These are phyloP conservation scores for Neonectria ditissima DNA, from an alignment of 2,329 filamentous ascomycete species.

Conservation along the genomic window DNA sequence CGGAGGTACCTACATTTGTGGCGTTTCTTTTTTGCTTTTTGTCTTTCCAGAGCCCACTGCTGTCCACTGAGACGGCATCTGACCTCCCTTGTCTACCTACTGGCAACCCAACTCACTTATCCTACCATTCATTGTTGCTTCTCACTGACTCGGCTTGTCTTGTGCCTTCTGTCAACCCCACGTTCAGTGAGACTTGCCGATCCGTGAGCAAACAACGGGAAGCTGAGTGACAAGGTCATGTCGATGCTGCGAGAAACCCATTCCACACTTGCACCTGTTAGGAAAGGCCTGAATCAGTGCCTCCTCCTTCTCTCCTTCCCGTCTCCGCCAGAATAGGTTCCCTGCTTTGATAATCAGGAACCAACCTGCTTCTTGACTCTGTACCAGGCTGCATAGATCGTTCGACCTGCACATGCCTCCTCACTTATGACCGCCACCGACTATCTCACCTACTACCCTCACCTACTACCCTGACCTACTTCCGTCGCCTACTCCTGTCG, in stretches of 20 bases:
- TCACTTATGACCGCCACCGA: neutral
- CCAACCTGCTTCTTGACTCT: neutral
- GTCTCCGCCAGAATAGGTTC: neutral
- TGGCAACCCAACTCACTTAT: neutral
- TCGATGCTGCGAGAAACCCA: neutral
- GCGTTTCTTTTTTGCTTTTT: neutral
- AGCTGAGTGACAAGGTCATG: neutral
- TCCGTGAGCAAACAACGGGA: neutral
- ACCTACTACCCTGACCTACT: neutral
- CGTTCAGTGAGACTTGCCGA: neutral
- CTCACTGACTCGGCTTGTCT: neutral
- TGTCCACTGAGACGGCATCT: neutral
- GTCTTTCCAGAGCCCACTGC: neutral
- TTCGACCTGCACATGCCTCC: neutral
- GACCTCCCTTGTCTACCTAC: neutral
- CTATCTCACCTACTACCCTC: neutral
- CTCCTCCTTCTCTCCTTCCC: neutral
- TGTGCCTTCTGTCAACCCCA: neutral
- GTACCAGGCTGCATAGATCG: neutral
- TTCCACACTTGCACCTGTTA: neutral
- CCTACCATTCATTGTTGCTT: neutral
- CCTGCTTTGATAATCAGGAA: neutral
- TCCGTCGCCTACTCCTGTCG: no score
- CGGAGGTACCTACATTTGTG: neutral
- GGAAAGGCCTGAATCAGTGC: neutral